Evolutionary conservation across 805 yeast genomes (phyloP), one percentile per base, ranked within the genome.

Genomic region (Grigorovia transvaalensis): DNA sequence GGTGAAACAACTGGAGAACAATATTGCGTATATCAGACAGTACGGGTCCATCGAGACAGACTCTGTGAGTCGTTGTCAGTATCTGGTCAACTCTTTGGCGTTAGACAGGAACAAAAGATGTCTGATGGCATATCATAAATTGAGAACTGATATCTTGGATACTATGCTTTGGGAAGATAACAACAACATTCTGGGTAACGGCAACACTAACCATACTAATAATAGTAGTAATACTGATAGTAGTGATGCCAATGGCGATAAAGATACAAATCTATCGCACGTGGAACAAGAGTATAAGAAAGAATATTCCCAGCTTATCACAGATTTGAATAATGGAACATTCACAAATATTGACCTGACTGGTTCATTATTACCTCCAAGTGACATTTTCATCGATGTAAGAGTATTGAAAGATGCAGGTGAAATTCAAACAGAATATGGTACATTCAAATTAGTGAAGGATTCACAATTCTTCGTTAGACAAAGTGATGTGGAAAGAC

Each of bases 351-450:
- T 91, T 17, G 99, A 93, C 62, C 70, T 93, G 27, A 80, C 91
- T 30, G 98, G 97, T 0, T 81, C 87, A n/a, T 63, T 93, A 57
- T 86, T 79, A 20, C 99, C 99, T 0, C 98, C 99, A 1, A 79
- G 78, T 41, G 95, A 88, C 58, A 85, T 93, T 30, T 93, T 91
- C 59, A 86, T 91, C 9, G 99, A 91, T 62, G 98, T 93, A 4
- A 73, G 99, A 53, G 98, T 91, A 8, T 69, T 91, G 49, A 85
- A 85, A 64, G 95, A 91, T 61, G 97, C 96, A 0, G 99, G 99
- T 1, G 98, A 93, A 64, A 88, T 91, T 40, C 96, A 90, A 63
- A 93, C 99, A 0, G 99, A 91, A 65, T 91, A 91, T 60, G 99
- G 97, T 20, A 96, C 88, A 3, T 89, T 93, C 71, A 90, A 90